Conservation (phyloP, 2,329 filamentous ascomycete species). For the Penicillium sp. region DNA sequence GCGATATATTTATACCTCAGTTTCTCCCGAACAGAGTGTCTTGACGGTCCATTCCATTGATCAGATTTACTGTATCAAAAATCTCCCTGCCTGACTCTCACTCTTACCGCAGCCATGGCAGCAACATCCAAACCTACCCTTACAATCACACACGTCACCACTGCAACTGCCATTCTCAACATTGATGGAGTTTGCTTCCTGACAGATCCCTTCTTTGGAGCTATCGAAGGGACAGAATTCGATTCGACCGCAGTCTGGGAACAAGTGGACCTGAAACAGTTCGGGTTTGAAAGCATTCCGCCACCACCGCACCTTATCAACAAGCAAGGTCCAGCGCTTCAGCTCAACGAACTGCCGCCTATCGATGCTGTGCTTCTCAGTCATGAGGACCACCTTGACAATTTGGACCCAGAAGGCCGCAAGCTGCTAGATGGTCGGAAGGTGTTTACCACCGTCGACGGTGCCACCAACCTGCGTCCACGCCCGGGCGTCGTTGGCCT, state of each 20-base stretch:
- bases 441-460: conserved; percentile 44
- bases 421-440: conserved; percentile 41
- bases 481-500: conserved; percentile 39
- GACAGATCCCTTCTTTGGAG: conserved; percentile 42
- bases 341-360: conserved; percentile 35
- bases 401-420: conserved; percentile 44
- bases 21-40: background rate
- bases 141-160: conserved; percentile 43
- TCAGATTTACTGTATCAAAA: background rate
- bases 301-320: conserved; percentile 19
- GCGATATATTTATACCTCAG: background rate
- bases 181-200: conserved; percentile 40
- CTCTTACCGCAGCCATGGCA: conserved; percentile 4
- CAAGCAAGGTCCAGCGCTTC: conserved; percentile 31
- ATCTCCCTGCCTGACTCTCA: background rate
- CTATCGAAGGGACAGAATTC: conserved; percentile 1
- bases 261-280: background rate
- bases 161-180: conserved; percentile 44
- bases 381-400: conserved; percentile 48
- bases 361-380: conserved; percentile 46
- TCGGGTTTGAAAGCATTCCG: conserved; percentile 21
- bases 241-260: background rate
- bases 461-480: conserved; percentile 40
- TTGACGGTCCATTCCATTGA: background rate
- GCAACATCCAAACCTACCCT: conserved; percentile 12